Conservation (phyloP, 352 stramenopile species). For the Phytophthora agathidicida region DNA sequence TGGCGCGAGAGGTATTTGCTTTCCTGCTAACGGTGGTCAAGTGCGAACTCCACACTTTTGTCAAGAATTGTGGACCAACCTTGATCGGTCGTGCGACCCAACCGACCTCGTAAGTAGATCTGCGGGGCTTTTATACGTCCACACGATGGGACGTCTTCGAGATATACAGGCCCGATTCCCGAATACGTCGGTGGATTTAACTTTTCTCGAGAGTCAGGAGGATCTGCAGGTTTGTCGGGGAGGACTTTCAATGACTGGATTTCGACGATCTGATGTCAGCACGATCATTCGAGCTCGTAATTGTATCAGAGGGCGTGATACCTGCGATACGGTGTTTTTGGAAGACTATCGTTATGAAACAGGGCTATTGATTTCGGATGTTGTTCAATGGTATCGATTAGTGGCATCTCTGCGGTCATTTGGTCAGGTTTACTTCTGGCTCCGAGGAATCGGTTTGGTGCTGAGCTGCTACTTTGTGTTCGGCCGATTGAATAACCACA, state of each 20-base stretch:
- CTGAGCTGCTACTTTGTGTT: conserved; percentile 27
- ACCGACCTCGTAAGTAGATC: neutral
- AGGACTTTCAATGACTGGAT: conserved; percentile 2
- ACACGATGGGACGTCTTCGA: conserved; percentile 15
- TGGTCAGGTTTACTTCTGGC: conserved; percentile 50
- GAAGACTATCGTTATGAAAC: conserved; percentile 54
- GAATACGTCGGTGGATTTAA: conserved; percentile 23
- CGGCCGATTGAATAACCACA: too few relatives aligned
- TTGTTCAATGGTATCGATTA: conserved; percentile 32
- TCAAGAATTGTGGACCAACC: conserved; percentile 34
- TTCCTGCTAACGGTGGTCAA: conserved; percentile 3
- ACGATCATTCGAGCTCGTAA: conserved; percentile 31
- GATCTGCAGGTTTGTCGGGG: conserved; percentile 22
- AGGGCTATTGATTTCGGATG: conserved; percentile 21
- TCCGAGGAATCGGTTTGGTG: conserved; percentile 33
- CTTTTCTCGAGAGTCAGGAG: conserved; percentile 29
- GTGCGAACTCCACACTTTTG: conserved; percentile 16
- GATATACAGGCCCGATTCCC: conserved; percentile 11
- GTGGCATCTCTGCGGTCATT: conserved; percentile 26
- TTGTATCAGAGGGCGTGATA: conserved; percentile 3
- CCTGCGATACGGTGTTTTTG: conserved; percentile 42
- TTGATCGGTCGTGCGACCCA: conserved; percentile 19
- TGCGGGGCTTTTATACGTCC: conserved; percentile 12
- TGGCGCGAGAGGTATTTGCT: conserved; percentile 23
- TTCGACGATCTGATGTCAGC: conserved; percentile 26